A percentile compares a stretch with the other conserved stretches of the same genome.
These are phyloP conservation scores for Grigorovia jiainica DNA, from an alignment of 805 yeast genomes.

Conservation along the genomic window DNA sequence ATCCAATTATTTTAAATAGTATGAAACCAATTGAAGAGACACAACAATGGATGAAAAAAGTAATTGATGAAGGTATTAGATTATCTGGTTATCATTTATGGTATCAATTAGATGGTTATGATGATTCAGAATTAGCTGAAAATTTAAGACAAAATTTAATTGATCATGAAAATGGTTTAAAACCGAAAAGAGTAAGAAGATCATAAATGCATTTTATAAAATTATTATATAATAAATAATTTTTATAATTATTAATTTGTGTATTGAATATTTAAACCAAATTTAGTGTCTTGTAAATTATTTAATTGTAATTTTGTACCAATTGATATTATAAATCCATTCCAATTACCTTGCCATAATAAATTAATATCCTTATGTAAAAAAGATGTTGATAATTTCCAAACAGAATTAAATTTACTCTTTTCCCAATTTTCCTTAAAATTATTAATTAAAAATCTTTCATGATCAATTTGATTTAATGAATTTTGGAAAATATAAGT, in stretches of 20 bases:
- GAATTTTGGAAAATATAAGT: slow-evolving; percentile 20
- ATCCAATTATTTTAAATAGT: slow-evolving; percentile 58
- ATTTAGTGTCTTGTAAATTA: slow-evolving; percentile 12
- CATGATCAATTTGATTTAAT: slow-evolving; percentile 23
- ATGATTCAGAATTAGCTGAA: slow-evolving; percentile 61
- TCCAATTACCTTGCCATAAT: slow-evolving; percentile 82
- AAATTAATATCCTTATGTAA: slow-evolving; percentile 51
- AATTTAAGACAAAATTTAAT: slow-evolving; percentile 47
- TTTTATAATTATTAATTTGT: slow-evolving; percentile 14
- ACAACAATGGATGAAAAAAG: slow-evolving; percentile 48
- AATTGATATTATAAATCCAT: slow-evolving; percentile 68
- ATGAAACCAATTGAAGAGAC: slow-evolving; percentile 50
- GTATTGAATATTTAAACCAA: slow-evolving; percentile 27
- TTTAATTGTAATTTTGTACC: slow-evolving; percentile 51
- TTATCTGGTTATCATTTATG: slow-evolving; percentile 58
- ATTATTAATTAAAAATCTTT: slow-evolving; percentile 38
- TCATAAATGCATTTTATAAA: too few relatives aligned
- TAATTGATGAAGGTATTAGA: slow-evolving; percentile 51
- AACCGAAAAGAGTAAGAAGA: slow-evolving; percentile 28
- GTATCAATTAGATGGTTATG: slow-evolving; percentile 73
- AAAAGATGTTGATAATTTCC: slow-evolving; percentile 64
- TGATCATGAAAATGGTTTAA: slow-evolving; percentile 40
- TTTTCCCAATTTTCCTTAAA: slow-evolving; percentile 42
- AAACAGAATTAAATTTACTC: slow-evolving; percentile 55
- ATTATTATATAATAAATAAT: background rate